These are phyloP conservation scores for Flaveria robusta DNA, from an alignment of 129 eudicot species.

Conservation along the genomic window DNA sequence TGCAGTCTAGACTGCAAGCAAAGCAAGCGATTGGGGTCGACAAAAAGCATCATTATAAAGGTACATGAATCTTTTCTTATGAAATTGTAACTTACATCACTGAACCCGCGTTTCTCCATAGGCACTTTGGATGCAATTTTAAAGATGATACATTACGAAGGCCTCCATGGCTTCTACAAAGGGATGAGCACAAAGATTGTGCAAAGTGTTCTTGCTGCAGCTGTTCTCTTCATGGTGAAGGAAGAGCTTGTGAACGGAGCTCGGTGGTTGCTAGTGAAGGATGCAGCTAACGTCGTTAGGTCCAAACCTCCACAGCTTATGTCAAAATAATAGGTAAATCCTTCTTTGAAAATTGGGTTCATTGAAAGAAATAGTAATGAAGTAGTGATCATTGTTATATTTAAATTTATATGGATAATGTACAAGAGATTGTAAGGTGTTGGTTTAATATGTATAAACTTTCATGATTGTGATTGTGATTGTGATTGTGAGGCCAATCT, in stretches of 20 bases:
- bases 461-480: constrained; percentile 26
- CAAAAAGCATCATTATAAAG: constrained; percentile 83
- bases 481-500: constrained; percentile 28
- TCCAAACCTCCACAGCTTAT: constrained; percentile 25
- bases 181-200: constrained; percentile 95
- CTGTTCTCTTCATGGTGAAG: constrained; percentile 90
- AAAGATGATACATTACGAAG: constrained; percentile 92
- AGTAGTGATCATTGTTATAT: constrained; percentile 30
- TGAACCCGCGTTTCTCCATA: constrained; percentile 25
- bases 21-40: constrained; percentile 72
- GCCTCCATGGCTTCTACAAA: constrained; percentile 76
- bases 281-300: constrained; percentile 36
- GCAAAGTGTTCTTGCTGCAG: constrained; percentile 98
- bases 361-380: constrained; percentile 20
- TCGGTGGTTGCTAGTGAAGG: constrained; percentile 64
- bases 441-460: constrained; percentile 34
- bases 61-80: constrained; percentile 28
- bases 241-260: constrained; percentile 88
- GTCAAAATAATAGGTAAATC: constrained; percentile 14
- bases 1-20: constrained; percentile 94
- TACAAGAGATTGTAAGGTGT: constrained; percentile 31
- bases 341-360: constrained; percentile 8
- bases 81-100: constrained; percentile 13
- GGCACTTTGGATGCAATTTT: constrained; percentile 83
- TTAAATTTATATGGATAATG: constrained; percentile 27